A percentile compares a stretch with the other conserved stretches of the same genome.
phyloP scores from a whole-genome alignment of 2,329 filamentous ascomycete genomes.

The Colletotrichum godetiae region DNA sequence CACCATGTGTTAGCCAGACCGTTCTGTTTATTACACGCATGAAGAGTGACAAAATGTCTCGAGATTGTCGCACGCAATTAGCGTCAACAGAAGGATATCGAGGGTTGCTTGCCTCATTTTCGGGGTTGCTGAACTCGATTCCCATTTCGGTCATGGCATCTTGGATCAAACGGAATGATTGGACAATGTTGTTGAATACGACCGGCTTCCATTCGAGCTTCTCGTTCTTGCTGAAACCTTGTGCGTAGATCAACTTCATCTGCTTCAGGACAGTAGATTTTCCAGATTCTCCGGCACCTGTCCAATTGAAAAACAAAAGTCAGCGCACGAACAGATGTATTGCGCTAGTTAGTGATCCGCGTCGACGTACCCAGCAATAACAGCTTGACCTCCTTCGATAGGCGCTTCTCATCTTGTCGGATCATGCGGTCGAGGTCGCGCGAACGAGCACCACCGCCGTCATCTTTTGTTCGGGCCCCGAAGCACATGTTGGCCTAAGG shows the following conservation, averaged over 20 bases:
- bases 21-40: neutral
- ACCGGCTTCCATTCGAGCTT: constrained; percentile 94
- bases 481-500: constrained; percentile 69
- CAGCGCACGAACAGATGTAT: neutral
- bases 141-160: constrained; percentile 90
- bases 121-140: constrained; percentile 81
- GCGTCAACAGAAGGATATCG: constrained; percentile 19
- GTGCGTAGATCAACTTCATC: constrained; percentile 97
- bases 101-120: constrained; percentile 76
- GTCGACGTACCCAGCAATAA: constrained; percentile 81
- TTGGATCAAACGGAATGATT: constrained; percentile 89
- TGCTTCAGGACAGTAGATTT: constrained; percentile 98
- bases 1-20: constrained; percentile 40
- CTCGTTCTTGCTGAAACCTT: constrained; percentile 90
- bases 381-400: constrained; percentile 92
- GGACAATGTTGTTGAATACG: constrained; percentile 94
- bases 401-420: constrained; percentile 86
- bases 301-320: constrained; percentile 17
- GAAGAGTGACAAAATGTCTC: neutral
- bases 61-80: constrained; percentile 29
- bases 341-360: neutral
- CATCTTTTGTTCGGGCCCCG: constrained; percentile 63
- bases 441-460: constrained; percentile 65
- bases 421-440: constrained; percentile 88
- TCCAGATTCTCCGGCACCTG: constrained; percentile 90